phyloP scores from a whole-genome alignment of 1,284 basidiomycete species.

The Sutorius eximius region DNA sequence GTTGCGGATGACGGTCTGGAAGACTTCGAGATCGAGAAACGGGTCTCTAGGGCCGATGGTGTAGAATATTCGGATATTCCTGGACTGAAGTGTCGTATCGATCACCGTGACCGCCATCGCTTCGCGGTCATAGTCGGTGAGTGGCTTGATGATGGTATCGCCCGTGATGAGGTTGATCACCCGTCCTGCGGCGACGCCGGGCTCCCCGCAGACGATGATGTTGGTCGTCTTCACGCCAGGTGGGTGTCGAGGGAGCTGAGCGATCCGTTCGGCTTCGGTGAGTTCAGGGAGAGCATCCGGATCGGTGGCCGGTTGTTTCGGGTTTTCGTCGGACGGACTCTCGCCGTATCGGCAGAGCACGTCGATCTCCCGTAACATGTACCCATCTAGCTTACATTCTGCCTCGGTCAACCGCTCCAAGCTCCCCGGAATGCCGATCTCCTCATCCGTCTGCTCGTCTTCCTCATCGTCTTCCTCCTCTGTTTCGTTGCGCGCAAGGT shows the following conservation, averaged over 20 bases:
- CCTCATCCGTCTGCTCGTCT: neutral
- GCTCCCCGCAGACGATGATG: slow-evolving; percentile 32
- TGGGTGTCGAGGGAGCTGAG: slow-evolving; percentile 20
- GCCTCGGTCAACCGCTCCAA: slow-evolving; percentile 20
- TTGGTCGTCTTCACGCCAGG: slow-evolving; percentile 27
- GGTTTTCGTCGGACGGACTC: neutral
- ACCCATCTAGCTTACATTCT: slow-evolving; percentile 16
- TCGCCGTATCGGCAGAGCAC: slow-evolving; percentile 11
- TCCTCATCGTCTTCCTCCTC: neutral
- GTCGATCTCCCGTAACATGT: slow-evolving; percentile 11
- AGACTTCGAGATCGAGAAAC: slow-evolving; percentile 17
- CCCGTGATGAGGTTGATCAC: slow-evolving; percentile 24
- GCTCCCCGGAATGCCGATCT: slow-evolving; percentile 17
- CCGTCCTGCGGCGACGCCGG: slow-evolving; percentile 22
- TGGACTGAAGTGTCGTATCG: slow-evolving; percentile 24
- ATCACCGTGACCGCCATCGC: slow-evolving; percentile 22
- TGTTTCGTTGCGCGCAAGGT: slow-evolving; percentile 1
- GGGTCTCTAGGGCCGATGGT: slow-evolving; percentile 26
- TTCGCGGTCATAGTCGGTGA: slow-evolving; percentile 27
- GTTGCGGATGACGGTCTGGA: slow-evolving; percentile 20
- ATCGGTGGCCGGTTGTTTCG: slow-evolving; percentile 1
- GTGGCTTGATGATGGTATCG: slow-evolving; percentile 24
- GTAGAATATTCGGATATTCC: slow-evolving; percentile 24
- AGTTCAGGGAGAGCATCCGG: slow-evolving; percentile 3
- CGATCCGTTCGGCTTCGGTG: slow-evolving; percentile 21